These are phyloP conservation scores for Symmetrospora coprosmae DNA, from an alignment of 768 basidiomycete genomes.

Conservation along the genomic window DNA sequence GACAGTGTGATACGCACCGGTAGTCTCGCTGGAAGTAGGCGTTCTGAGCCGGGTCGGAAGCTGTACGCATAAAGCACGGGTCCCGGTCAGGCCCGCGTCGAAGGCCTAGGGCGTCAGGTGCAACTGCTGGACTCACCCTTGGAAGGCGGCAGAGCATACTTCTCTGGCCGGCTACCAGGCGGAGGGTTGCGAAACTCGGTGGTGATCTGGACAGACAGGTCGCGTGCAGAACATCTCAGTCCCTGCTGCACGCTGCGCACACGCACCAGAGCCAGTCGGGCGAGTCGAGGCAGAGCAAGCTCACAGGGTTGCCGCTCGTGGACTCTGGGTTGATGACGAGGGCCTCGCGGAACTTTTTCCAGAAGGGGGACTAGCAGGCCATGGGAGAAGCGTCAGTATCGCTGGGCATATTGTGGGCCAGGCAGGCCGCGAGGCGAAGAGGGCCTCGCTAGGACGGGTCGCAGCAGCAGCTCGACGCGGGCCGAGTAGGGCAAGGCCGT, in stretches of 20 bases:
- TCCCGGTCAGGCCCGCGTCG: too few relatives aligned
- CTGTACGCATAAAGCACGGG: background rate
- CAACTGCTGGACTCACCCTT: constrained; percentile 8
- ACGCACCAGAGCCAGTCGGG: too few relatives aligned
- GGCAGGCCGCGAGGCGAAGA: too few relatives aligned
- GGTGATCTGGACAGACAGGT: background rate
- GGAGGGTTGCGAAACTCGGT: constrained; percentile 4
- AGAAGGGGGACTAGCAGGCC: constrained; percentile 9
- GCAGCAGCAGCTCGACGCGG: too few relatives aligned
- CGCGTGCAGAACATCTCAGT: too few relatives aligned
- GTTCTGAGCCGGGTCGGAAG: constrained; percentile 13
- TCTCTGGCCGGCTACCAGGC: constrained; percentile 7
- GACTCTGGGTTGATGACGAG: constrained; percentile 15
- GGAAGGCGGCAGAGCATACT: constrained; percentile 5
- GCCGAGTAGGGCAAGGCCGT: background rate
- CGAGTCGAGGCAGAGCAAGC: too few relatives aligned
- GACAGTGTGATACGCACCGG: background rate
- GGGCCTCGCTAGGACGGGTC: too few relatives aligned
- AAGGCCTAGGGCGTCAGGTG: too few relatives aligned
- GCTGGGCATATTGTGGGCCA: too few relatives aligned
- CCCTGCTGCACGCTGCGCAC: too few relatives aligned
- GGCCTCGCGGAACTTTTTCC: constrained; percentile 16
- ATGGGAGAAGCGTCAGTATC: background rate
- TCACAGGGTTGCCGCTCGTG: background rate
- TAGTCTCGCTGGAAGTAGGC: constrained; percentile 21